Evolutionary conservation across 257 asterid species (phyloP).

Genomic region (Solanum clarkiae): DNA sequence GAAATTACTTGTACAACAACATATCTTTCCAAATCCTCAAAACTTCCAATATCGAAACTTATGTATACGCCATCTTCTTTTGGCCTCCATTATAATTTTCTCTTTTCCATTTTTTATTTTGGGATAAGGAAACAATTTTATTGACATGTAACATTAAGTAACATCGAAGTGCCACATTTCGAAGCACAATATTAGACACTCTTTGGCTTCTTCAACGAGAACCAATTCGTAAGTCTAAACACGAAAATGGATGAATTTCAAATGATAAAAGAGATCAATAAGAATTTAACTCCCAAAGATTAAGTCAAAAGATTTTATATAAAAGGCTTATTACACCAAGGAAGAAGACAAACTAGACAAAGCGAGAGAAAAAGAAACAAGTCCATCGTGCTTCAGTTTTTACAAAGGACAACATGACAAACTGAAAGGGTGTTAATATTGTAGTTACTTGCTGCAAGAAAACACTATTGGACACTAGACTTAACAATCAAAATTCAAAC

Average conservation of each 20-base stretch:
- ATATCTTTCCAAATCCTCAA: neutral
- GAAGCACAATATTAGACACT: neutral
- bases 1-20: neutral
- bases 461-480: neutral
- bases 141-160: neutral
- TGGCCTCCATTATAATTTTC: neutral
- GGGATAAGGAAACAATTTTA: neutral
- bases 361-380: neutral
- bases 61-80: neutral
- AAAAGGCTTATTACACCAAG: neutral
- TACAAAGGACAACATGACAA: neutral
- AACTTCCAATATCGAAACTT: neutral
- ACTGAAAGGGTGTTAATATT: neutral
- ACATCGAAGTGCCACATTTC: neutral
- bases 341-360: neutral
- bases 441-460: neutral
- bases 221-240: neutral
- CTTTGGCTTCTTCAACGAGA: neutral
- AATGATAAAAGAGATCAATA: neutral
- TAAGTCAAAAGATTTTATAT: neutral
- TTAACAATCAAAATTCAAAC: neutral
- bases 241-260: neutral
- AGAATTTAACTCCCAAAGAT: neutral
- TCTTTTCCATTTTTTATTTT: neutral
- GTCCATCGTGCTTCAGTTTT: neutral